phyloP scores from a whole-genome alignment of 352 stramenopile species.

The Phytophthora citrophthora region DNA sequence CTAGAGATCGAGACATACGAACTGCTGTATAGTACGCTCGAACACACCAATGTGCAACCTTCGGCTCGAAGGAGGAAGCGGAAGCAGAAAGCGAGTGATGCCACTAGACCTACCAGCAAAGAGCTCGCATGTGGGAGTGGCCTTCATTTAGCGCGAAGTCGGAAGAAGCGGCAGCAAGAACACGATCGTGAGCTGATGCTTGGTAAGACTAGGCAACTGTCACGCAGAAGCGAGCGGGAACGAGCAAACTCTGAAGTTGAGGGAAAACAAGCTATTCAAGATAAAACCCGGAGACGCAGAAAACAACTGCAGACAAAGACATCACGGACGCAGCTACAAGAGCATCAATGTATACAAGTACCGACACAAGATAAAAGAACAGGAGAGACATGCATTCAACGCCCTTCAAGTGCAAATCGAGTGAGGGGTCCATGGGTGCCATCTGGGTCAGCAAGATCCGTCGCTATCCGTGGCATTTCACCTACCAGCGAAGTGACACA shows the following conservation, averaged over 20 bases:
- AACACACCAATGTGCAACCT: conserved; percentile 3
- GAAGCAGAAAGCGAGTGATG: conserved; percentile 8
- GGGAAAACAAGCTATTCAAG: conserved; percentile 9
- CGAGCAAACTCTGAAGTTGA: conserved; percentile 1
- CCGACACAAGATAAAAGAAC: conserved; percentile 6
- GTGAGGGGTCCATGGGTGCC: conserved; percentile 14
- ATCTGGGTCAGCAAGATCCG: conserved; percentile 12
- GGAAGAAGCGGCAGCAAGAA: conserved; percentile 36
- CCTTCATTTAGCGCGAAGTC: conserved; percentile 40
- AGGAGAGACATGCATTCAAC: not conserved
- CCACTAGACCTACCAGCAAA: not conserved
- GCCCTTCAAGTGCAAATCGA: conserved; percentile 9
- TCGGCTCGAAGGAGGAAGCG: conserved; percentile 7
- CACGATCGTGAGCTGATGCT: conserved; percentile 35
- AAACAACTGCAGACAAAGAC: conserved; percentile 25
- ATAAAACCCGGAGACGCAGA: conserved; percentile 17
- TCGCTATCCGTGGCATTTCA: conserved; percentile 6
- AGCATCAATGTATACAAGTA: not conserved
- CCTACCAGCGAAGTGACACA: conserved; percentile 5
- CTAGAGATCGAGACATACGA: conserved; percentile 58
- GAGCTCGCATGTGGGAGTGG: conserved; percentile 41
- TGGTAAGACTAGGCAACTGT: conserved; percentile 12
- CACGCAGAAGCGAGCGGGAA: not conserved
- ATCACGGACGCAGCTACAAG: conserved; percentile 8
- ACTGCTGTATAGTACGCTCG: conserved; percentile 47